Evolutionary conservation across 805 yeast species (phyloP).

Genomic region (Sugiyamaella smithiae): DNA sequence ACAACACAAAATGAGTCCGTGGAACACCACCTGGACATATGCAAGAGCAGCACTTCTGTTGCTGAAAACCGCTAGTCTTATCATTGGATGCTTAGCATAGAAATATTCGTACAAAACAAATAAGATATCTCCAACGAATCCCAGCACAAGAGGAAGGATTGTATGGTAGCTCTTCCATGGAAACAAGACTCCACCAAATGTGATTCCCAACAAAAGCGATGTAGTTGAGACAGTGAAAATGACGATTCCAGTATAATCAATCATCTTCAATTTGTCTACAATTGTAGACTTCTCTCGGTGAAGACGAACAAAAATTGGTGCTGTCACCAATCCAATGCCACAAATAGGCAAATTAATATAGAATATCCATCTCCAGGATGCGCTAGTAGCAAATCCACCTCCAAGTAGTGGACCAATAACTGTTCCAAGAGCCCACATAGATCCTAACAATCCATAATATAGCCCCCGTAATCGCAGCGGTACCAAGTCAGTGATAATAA

Average conservation of each 20-base stretch:
- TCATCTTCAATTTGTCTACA: conserved; percentile 38
- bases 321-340: conserved; percentile 44
- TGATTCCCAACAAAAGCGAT: conserved; percentile 46
- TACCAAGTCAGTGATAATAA: conserved; percentile 52
- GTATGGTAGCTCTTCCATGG: conserved; percentile 58
- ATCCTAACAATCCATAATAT: conserved; percentile 46
- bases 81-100: conserved; percentile 46
- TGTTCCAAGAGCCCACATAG: conserved; percentile 32
- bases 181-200: conserved; percentile 52
- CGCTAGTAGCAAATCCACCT: conserved; percentile 58
- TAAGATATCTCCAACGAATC: conserved; percentile 33
- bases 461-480: conserved; percentile 53
- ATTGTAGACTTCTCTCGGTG: conserved; percentile 44
- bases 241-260: conserved; percentile 52
- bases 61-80: conserved; percentile 42
- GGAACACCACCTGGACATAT: conserved; percentile 40
- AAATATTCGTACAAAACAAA: conserved; percentile 35
- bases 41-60: conserved; percentile 40
- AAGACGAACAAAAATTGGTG: conserved; percentile 46
- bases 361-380: conserved; percentile 77
- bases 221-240: conserved; percentile 45
- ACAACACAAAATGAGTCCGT: conserved; percentile 48
- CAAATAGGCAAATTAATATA: conserved; percentile 68
- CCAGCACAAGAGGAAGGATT: conserved; percentile 47
- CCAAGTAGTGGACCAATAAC: conserved; percentile 60